phyloP scores from a whole-genome alignment of 108 stramenopile genomes.

The Skeletonema costatum region DNA sequence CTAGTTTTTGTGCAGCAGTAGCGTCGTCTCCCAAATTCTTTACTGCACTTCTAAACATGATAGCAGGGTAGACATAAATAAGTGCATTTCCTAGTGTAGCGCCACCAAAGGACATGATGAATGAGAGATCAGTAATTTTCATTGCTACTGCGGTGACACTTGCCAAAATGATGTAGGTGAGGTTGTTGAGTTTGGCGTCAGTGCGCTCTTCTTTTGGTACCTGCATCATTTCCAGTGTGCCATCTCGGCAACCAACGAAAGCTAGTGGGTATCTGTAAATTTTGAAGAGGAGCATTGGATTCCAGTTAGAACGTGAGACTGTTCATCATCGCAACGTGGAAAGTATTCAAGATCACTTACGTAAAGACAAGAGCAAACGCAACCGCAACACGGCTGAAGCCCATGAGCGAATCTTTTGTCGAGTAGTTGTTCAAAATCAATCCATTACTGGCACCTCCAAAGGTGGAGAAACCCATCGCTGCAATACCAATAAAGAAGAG shows the following conservation, averaged over 20 bases:
- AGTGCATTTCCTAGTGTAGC: slow-evolving; percentile 82
- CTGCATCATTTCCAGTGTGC: slow-evolving; percentile 64
- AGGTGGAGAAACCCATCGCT: slow-evolving; percentile 89
- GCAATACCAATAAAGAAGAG: slow-evolving; percentile 79
- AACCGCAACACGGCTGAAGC: slow-evolving; percentile 88
- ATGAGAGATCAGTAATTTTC: slow-evolving; percentile 57
- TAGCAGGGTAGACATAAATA: slow-evolving; percentile 83
- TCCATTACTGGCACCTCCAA: slow-evolving; percentile 84
- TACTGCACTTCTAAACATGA: slow-evolving; percentile 71
- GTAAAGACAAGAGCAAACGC: slow-evolving; percentile 90
- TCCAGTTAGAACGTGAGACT: neutral
- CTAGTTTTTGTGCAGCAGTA: slow-evolving; percentile 56
- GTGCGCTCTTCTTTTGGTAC: slow-evolving; percentile 66
- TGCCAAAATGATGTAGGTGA: slow-evolving; percentile 53
- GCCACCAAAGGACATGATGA: slow-evolving; percentile 77
- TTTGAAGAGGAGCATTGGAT: neutral
- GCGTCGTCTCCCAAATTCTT: slow-evolving; percentile 57
- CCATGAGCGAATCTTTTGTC: slow-evolving; percentile 81
- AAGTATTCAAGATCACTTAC: slow-evolving; percentile 28
- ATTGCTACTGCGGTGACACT: slow-evolving; percentile 51
- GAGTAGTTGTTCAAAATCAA: slow-evolving; percentile 96
- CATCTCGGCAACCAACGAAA: slow-evolving; percentile 88
- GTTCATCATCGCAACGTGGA: neutral
- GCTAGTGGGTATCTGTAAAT: slow-evolving; percentile 83
- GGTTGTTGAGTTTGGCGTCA: slow-evolving; percentile 55